Conservation (phyloP, 202 grass and related monocot species). For the Eragrostis tef region DNA sequence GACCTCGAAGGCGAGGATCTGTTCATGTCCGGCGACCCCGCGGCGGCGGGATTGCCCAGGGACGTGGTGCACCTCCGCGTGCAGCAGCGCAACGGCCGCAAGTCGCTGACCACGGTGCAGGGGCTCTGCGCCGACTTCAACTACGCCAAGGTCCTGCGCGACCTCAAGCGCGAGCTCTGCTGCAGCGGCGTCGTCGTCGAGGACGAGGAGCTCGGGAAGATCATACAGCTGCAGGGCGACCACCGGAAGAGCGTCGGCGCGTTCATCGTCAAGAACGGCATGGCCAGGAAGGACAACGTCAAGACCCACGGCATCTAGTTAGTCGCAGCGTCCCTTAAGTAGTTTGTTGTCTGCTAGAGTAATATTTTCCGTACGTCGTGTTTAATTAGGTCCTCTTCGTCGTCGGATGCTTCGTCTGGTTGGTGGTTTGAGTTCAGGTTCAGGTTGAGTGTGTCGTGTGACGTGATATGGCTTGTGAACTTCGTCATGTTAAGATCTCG, state of each 20-base stretch:
- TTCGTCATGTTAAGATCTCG: conserved; percentile 26
- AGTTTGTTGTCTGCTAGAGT: neutral
- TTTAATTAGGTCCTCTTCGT: neutral
- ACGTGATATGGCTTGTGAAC: neutral
- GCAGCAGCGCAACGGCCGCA: conserved; percentile 66
- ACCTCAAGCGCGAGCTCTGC: conserved; percentile 45
- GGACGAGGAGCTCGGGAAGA: conserved; percentile 56
- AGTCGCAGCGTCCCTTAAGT: neutral
- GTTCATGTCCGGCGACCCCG: conserved; percentile 16
- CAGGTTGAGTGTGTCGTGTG: neutral
- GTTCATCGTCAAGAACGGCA: conserved; percentile 55
- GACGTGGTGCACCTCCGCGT: conserved; percentile 61
- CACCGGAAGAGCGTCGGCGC: conserved; percentile 51
- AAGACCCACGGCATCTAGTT: conserved; percentile 59
- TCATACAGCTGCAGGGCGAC: conserved; percentile 69
- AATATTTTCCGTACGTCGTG: neutral
- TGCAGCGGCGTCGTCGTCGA: conserved; percentile 61
- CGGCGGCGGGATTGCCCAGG: conserved; percentile 23
- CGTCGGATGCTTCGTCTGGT: neutral
- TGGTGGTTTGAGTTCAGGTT: conserved; percentile 1
- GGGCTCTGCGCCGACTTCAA: conserved; percentile 54
- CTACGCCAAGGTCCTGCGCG: conserved; percentile 42
- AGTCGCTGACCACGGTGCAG: conserved; percentile 69
- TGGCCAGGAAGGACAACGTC: conserved; percentile 55
- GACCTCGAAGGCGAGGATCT: neutral